Evolutionary conservation across 768 basidiomycete species (phyloP), one percentile per base, ranked within the genome.

Genomic region (Hydnum rufescens): DNA sequence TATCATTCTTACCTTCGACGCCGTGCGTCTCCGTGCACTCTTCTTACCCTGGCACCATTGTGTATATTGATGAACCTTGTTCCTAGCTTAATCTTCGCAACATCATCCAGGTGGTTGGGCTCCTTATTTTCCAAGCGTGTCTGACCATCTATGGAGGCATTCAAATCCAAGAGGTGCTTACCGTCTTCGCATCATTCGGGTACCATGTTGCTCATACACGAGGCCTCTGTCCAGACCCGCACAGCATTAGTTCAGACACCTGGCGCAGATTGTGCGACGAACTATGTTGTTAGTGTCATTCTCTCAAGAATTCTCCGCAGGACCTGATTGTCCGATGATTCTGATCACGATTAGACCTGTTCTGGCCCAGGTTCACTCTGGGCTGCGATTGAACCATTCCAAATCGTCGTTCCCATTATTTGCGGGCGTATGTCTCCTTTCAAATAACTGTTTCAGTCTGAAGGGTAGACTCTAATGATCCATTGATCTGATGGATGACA

Each of bases 1-100:
- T 59, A 64, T 86, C 4, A 65, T 78, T 53, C 81, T 89, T 73
- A 81, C 82, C 2, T 74, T 79, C 56, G 86, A 89, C 68, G 86
- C 86, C n/a, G 55, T 56, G 30, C 22, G 55, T 55, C 25, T 26
- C 42, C 16, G 5, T 8, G 18, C 44, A 49, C 29, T 29, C 30
- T 31, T 26, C 42, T 46, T 13, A 28, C 54, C 22, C 4, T 30
- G 23, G 28, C 19, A 30, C n/a, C 34, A 16, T 22, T 26, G 28
- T 22, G 3, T 8, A 28, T 46, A 4, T 3, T 43, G 46, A 26
- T 26, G 32, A 30, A 23, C 34, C 5, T 43, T 6, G 32, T 28
- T 8, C 23, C 8, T 25, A 13, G 8, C 25, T 47, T 13, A 26
- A 79, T 28, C 58, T 78, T 55, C 75, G 86, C 55, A 89, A 87